Evolutionary conservation across 257 asterid species (phyloP).

Genomic region (Plantago ovata): DNA sequence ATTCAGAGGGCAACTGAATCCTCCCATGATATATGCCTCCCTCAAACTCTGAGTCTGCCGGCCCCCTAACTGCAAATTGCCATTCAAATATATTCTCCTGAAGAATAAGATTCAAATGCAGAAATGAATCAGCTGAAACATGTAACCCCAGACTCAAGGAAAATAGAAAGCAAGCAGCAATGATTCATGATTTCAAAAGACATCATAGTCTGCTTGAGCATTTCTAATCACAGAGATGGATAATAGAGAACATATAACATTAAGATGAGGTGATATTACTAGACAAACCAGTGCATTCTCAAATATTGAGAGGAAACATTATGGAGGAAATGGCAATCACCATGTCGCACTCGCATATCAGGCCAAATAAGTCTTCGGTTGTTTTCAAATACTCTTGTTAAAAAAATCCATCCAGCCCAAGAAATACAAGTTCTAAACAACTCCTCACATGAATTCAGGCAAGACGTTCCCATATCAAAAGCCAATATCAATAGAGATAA

Average conservation of each 20-base stretch:
- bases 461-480: background rate
- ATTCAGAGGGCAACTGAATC: constrained; percentile 81
- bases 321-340: no score
- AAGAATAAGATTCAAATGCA: background rate
- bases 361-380: no score
- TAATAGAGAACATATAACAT: no score
- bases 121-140: background rate
- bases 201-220: background rate
- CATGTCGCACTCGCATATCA: no score
- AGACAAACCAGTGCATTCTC: no score
- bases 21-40: constrained; percentile 94
- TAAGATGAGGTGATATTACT: no score
- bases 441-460: background rate
- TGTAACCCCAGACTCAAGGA: background rate
- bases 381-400: no score
- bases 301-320: no score
- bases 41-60: constrained; percentile 71
- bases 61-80: constrained; percentile 92
- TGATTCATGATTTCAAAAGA: background rate
- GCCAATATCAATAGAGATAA: background rate
- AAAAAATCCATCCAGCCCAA: no score
- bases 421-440: no score
- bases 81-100: constrained; percentile 90
- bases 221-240: no score
- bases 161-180: background rate